Conservation (phyloP, 495 filamentous ascomycete species). For the Xylaria sp. region DNA sequence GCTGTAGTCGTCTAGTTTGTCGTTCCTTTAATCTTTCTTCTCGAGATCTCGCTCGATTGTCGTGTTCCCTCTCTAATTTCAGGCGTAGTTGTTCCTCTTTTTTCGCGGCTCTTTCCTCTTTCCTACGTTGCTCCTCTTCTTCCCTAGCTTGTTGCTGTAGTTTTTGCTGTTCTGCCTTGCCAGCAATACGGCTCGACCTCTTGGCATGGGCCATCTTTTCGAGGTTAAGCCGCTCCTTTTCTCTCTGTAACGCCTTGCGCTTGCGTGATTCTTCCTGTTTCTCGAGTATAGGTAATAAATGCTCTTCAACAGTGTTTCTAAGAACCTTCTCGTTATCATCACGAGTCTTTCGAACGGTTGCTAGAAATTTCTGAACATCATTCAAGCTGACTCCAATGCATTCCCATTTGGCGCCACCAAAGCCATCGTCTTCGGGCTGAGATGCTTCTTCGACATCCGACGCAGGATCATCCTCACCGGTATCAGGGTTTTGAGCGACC, state of each 20-base stretch:
- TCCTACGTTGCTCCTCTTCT: constrained; percentile 72
- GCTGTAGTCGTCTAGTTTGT: constrained; percentile 76
- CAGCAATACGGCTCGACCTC: constrained; percentile 84
- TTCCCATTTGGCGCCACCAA: constrained; percentile 85
- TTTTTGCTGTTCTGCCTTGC: constrained; percentile 79
- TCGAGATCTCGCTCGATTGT: constrained; percentile 81
- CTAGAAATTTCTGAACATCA: constrained; percentile 78
- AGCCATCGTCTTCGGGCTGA: constrained; percentile 63
- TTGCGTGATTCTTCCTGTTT: constrained; percentile 79
- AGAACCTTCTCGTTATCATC: constrained; percentile 84
- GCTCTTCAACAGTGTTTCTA: constrained; percentile 68
- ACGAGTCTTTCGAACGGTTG: constrained; percentile 71
- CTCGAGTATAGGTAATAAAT: constrained; percentile 83
- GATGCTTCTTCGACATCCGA: constrained; percentile 46
- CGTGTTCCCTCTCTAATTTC: constrained; percentile 74
- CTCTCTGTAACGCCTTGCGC: constrained; percentile 69
- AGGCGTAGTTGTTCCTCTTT: constrained; percentile 72
- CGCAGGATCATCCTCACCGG: constrained; percentile 57
- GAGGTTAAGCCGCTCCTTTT: constrained; percentile 80
- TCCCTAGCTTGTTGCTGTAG: constrained; percentile 73
- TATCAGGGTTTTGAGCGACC: constrained; percentile 44
- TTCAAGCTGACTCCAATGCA: constrained; percentile 81
- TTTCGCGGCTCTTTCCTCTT: constrained; percentile 68
- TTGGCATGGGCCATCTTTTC: constrained; percentile 92
- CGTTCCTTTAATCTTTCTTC: constrained; percentile 85